These are phyloP conservation scores for Patellifolia procumbens DNA, from an alignment of 179 eudicot species.

Conservation along the genomic window DNA sequence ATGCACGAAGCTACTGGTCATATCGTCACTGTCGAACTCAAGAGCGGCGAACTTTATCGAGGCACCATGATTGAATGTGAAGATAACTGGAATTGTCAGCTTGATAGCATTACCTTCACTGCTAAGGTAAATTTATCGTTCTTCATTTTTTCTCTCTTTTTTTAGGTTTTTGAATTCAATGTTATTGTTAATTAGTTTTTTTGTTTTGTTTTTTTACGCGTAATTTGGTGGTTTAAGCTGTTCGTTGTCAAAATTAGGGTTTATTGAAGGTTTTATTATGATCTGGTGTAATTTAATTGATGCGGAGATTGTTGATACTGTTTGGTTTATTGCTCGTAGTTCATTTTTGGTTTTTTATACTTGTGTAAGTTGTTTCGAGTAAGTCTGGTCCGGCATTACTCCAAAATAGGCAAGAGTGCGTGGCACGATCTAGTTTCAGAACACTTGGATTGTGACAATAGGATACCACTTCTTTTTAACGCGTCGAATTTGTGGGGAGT, in stretches of 20 bases:
- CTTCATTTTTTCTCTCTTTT: slow-evolving; percentile 11
- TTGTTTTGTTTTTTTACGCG: neutral
- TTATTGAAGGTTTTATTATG: neutral
- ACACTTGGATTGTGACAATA: too few relatives aligned
- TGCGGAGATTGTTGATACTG: neutral
- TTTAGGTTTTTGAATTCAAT: neutral
- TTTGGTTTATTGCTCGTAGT: neutral
- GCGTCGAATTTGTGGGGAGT: too few relatives aligned
- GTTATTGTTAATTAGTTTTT: too few relatives aligned
- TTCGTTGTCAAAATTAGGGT: neutral
- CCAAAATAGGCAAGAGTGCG: too few relatives aligned
- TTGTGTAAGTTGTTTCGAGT: neutral
- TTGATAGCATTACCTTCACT: slow-evolving; percentile 75
- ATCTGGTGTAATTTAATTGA: neutral
- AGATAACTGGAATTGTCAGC: slow-evolving; percentile 90
- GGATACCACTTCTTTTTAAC: too few relatives aligned
- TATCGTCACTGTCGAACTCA: slow-evolving; percentile 78
- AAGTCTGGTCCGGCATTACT: too few relatives aligned
- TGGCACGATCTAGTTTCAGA: too few relatives aligned
- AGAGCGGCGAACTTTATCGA: slow-evolving; percentile 88
- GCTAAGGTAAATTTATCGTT: slow-evolving; percentile 49
- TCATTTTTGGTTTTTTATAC: neutral
- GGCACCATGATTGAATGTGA: slow-evolving; percentile 83
- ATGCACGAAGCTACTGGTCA: slow-evolving; percentile 88
- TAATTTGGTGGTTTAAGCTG: neutral